A percentile compares a stretch with the other conserved stretches of the same genome.
Conservation (phyloP, 73 alveolate genomes). For the Tetrahymena thermophila region DNA sequence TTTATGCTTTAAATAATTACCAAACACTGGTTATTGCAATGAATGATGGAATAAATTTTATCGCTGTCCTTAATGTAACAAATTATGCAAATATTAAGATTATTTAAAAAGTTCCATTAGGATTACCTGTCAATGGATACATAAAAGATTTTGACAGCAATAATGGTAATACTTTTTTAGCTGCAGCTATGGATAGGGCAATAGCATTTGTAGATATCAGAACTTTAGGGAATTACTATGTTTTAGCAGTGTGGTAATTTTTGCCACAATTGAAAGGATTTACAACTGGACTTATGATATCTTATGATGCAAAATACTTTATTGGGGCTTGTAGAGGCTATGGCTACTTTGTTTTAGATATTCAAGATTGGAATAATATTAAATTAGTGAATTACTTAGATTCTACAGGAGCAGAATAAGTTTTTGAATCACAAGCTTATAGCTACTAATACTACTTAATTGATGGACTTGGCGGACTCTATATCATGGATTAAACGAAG, state of each 20-base stretch:
- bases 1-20: not conserved
- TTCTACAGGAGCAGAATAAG: not conserved
- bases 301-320: not conserved
- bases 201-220: not conserved
- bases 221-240: not conserved
- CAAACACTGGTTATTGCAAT: not conserved
- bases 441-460: not conserved
- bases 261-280: not conserved
- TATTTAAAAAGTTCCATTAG: not conserved
- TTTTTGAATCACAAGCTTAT: not conserved
- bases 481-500: not conserved
- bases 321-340: not conserved
- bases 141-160: not conserved
- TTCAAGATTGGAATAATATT: not conserved
- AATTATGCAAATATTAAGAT: not conserved
- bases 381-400: not conserved
- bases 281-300: not conserved
- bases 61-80: not conserved
- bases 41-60: not conserved
- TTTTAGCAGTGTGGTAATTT: not conserved
- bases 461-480: not conserved
- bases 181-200: not conserved
- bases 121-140: not conserved
- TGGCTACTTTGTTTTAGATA: not conserved
- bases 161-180: not conserved